Evolutionary conservation across 257 asterid genomes (phyloP).

Genomic region (Nicotiana tomentosiformis): DNA sequence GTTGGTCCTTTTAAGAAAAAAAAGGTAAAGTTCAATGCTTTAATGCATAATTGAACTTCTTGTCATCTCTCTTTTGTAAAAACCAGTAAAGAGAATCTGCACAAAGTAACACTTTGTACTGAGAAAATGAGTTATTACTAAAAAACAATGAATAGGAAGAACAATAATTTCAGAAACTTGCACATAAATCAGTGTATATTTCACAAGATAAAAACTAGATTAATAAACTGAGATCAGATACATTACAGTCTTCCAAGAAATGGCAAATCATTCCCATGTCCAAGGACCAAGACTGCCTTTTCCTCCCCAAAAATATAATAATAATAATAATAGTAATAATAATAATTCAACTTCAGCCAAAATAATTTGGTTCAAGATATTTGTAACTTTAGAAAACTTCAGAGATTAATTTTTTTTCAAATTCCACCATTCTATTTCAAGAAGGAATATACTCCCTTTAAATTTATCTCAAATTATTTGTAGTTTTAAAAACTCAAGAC

Average conservation of each 20-base stretch:
- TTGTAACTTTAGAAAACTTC: too few relatives aligned
- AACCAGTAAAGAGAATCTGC: not conserved
- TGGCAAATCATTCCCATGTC: not conserved
- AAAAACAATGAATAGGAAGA: not conserved
- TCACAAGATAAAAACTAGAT: not conserved
- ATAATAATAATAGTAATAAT: too few relatives aligned
- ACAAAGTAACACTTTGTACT: not conserved
- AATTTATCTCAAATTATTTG: too few relatives aligned
- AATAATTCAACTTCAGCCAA: too few relatives aligned
- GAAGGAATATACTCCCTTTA: too few relatives aligned
- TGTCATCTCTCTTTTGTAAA: not conserved
- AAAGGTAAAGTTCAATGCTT: not conserved
- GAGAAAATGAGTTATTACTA: not conserved
- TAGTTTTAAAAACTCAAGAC: too few relatives aligned
- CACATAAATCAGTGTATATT: not conserved
- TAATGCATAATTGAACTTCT: conserved; percentile 1
- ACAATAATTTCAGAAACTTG: not conserved
- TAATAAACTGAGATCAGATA: not conserved
- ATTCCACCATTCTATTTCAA: too few relatives aligned
- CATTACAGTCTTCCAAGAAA: not conserved
- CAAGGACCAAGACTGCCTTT: not conserved
- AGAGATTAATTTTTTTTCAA: too few relatives aligned
- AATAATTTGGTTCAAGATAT: too few relatives aligned
- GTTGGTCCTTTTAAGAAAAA: not conserved
- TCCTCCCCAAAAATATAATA: not conserved